Conservation (phyloP, 441 rosid genomes). For the Hura crepitans region DNA sequence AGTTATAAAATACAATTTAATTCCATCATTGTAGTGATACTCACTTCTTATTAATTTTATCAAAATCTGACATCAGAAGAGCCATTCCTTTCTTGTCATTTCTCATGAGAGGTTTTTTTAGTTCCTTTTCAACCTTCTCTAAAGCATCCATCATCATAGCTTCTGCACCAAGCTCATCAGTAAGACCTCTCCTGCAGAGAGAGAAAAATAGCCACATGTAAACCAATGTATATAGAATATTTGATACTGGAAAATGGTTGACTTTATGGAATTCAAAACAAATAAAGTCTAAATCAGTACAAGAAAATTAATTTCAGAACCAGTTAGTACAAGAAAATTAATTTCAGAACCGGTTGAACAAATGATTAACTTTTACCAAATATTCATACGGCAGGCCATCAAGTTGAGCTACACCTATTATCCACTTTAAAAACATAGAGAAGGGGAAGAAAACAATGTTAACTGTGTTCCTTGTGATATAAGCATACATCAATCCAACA, state of each 20-base stretch:
- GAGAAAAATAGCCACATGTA: not conserved
- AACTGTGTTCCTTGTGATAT: not conserved
- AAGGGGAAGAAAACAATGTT: not conserved
- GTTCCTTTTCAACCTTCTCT: conserved; percentile 87
- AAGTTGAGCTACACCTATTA: not conserved
- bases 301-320: not conserved
- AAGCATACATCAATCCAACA: not conserved
- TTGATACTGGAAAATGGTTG: not conserved
- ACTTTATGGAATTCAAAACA: not conserved
- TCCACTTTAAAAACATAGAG: not conserved
- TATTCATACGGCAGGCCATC: not conserved
- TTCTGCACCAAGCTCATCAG: conserved; percentile 86
- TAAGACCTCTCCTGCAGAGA: conserved; percentile 65
- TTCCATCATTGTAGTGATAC: conserved; percentile 11
- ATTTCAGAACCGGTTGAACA: too few species aligned
- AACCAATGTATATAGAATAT: not conserved
- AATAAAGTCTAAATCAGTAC: not conserved
- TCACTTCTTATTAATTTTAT: conserved; percentile 83
- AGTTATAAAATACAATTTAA: not conserved
- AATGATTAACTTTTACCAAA: not conserved
- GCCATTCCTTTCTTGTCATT: conserved; percentile 86
- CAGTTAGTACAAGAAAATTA: not conserved
- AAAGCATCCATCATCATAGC: conserved; percentile 93
- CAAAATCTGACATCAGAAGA: conserved; percentile 79
- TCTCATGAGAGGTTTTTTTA: conserved; percentile 93